Conservation (phyloP, 306 rosid genomes). For the Vicia faba region DNA sequence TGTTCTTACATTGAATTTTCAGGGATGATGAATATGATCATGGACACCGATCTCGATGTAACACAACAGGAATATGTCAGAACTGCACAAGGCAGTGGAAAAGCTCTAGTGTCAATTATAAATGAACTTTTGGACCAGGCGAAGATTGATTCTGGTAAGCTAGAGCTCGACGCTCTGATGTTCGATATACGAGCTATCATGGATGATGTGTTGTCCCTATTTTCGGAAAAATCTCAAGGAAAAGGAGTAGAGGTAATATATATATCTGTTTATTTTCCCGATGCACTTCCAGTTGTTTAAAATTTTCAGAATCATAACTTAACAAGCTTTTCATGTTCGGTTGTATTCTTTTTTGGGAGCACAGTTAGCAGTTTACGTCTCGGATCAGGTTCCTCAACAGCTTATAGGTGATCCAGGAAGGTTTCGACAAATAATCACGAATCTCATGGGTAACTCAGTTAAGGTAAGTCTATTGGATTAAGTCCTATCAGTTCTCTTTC, state of each 20-base stretch:
- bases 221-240: slow-evolving; percentile 92
- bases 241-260: slow-evolving; percentile 91
- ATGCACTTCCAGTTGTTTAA: neutral
- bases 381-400: slow-evolving; percentile 78
- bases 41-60: slow-evolving; percentile 92
- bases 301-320: slow-evolving; percentile 25
- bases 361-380: slow-evolving; percentile 83
- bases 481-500: slow-evolving; percentile 16
- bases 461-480: slow-evolving; percentile 52
- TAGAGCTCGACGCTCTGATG: slow-evolving; percentile 86
- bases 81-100: slow-evolving; percentile 95
- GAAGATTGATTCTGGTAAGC: slow-evolving; percentile 94
- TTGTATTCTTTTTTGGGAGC: slow-evolving; percentile 28
- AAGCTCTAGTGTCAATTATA: slow-evolving; percentile 88
- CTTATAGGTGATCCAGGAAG: slow-evolving; percentile 87
- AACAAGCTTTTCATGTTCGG: slow-evolving; percentile 34
- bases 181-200: slow-evolving; percentile 76
- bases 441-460: slow-evolving; percentile 86
- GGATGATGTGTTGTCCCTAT: slow-evolving; percentile 88
- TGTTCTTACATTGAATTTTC: slow-evolving; percentile 46
- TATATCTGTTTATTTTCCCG: slow-evolving; percentile 26
- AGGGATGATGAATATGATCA: slow-evolving; percentile 98
- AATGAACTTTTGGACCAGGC: slow-evolving; percentile 97
- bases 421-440: slow-evolving; percentile 85
- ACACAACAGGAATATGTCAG: slow-evolving; percentile 88